Percentiles rank a stretch among this genome's conserved stretches.
Evolutionary conservation across 2,329 filamentous ascomycete species (phyloP).

Genomic region (Fusarium sp.): DNA sequence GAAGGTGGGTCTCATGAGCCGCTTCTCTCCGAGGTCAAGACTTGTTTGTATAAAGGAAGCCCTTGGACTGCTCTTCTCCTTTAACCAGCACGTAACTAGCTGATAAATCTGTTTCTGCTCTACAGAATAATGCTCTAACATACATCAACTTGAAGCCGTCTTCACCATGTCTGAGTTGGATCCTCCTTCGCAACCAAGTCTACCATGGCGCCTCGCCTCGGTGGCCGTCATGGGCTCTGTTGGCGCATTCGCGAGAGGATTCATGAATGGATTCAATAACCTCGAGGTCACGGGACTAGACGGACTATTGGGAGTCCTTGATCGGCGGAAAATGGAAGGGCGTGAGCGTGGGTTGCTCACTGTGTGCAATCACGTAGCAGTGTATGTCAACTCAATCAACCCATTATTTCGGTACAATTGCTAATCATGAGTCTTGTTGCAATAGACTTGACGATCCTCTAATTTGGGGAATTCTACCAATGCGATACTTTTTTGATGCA

Average conservation of each 20-base stretch:
- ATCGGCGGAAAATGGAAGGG: constrained; percentile 74
- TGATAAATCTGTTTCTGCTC: neutral
- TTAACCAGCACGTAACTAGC: neutral
- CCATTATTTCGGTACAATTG: neutral
- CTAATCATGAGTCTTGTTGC: constrained; percentile 15
- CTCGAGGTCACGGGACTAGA: constrained; percentile 84
- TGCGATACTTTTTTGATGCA: constrained; percentile 77
- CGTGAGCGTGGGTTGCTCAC: constrained; percentile 86
- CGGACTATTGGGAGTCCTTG: constrained; percentile 79
- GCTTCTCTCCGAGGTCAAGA: constrained; percentile 29
- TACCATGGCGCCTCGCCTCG: constrained; percentile 81
- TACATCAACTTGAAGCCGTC: neutral
- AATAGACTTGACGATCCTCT: constrained; percentile 92
- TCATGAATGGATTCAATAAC: constrained; percentile 80
- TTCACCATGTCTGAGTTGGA: constrained; percentile 41
- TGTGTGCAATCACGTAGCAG: constrained; percentile 62
- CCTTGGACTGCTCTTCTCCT: constrained; percentile 9
- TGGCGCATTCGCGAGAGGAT: constrained; percentile 77
- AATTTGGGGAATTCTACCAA: constrained; percentile 90
- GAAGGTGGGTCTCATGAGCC: constrained; percentile 35
- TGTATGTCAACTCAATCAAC: constrained; percentile 50
- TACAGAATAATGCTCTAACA: neutral
- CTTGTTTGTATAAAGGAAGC: constrained; percentile 15
- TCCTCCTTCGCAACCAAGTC: constrained; percentile 63
- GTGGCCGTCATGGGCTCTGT: constrained; percentile 80